These are phyloP conservation scores for Glycine latifolia DNA, from an alignment of 306 rosid species.

Conservation along the genomic window DNA sequence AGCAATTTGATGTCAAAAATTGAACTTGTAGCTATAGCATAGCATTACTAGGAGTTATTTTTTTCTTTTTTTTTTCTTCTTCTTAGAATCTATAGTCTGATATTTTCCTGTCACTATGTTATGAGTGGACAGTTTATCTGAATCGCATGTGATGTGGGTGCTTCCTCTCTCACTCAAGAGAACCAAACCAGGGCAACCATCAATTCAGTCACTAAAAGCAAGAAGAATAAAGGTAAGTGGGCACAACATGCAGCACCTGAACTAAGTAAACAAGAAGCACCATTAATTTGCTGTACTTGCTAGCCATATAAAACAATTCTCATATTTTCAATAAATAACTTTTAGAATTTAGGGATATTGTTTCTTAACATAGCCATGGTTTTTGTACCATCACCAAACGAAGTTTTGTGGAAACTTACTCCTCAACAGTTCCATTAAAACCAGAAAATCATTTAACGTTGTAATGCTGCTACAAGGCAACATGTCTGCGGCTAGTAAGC, in stretches of 20 bases:
- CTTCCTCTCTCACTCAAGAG: too few species aligned
- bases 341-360: not conserved
- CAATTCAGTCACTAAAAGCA: slow-evolving; percentile 2
- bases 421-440: not conserved
- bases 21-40: too few species aligned
- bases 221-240: slow-evolving; percentile 17
- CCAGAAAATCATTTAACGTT: not conserved
- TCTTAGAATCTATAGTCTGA: too few species aligned
- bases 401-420: not conserved
- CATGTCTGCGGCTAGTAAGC: not conserved
- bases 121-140: slow-evolving; percentile 10
- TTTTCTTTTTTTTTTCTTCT: too few species aligned
- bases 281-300: not conserved
- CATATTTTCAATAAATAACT: not conserved
- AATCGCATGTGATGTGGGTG: not conserved
- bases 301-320: not conserved
- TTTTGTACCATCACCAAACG: too few species aligned
- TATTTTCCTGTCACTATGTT: too few species aligned
- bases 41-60: too few species aligned
- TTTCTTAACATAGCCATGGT: not conserved
- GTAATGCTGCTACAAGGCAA: not conserved
- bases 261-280: not conserved
- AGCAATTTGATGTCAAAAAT: too few species aligned
- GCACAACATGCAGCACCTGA: slow-evolving; percentile 17
- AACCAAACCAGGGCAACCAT: not conserved